A percentile compares a stretch with the other conserved stretches of the same genome.
Evolutionary conservation across 2,329 filamentous ascomycete genomes (phyloP).

Genomic region (Cadophora sp.): DNA sequence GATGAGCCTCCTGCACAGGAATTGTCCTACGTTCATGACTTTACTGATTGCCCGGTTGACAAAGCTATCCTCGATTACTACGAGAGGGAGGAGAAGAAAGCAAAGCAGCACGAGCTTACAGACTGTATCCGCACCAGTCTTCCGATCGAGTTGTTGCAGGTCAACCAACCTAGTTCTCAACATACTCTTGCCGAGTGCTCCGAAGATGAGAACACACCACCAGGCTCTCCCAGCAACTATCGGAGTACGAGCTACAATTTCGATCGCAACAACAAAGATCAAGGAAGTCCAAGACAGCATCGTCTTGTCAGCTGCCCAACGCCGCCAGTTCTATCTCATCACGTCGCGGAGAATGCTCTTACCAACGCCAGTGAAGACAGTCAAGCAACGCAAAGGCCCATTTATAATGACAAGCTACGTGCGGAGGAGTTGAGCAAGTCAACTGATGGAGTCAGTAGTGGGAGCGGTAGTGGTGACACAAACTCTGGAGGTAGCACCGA

Average conservation of each 20-base stretch:
- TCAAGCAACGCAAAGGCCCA: slow-evolving; percentile 18
- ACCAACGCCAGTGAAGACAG: slow-evolving; percentile 17
- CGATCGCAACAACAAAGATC: background rate
- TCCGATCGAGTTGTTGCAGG: slow-evolving; percentile 8
- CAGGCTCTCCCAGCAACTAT: slow-evolving; percentile 2
- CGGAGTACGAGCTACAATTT: slow-evolving; percentile 15
- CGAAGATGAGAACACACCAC: slow-evolving; percentile 1
- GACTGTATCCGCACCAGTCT: slow-evolving; percentile 15
- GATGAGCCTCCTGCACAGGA: slow-evolving; percentile 22
- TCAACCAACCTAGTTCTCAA: slow-evolving; percentile 2
- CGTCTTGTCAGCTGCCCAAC: slow-evolving; percentile 23
- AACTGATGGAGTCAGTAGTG: slow-evolving; percentile 10
- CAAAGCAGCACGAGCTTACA: slow-evolving; percentile 16
- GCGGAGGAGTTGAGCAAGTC: background rate
- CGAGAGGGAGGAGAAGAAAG: slow-evolving; percentile 33
- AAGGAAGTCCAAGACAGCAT: slow-evolving; percentile 17
- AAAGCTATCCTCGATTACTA: slow-evolving; percentile 38
- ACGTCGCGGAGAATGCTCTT: slow-evolving; percentile 14
- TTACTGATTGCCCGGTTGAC: slow-evolving; percentile 37
- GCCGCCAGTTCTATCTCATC: slow-evolving; percentile 14
- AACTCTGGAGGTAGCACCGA: slow-evolving; percentile 17
- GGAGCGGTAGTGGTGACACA: slow-evolving; percentile 13
- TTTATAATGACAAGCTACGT: slow-evolving; percentile 7
- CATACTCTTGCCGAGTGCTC: slow-evolving; percentile 20
- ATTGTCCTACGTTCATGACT: slow-evolving; percentile 41